Conservation (phyloP, 768 basidiomycete genomes). For the Rhizopogon rudus region DNA sequence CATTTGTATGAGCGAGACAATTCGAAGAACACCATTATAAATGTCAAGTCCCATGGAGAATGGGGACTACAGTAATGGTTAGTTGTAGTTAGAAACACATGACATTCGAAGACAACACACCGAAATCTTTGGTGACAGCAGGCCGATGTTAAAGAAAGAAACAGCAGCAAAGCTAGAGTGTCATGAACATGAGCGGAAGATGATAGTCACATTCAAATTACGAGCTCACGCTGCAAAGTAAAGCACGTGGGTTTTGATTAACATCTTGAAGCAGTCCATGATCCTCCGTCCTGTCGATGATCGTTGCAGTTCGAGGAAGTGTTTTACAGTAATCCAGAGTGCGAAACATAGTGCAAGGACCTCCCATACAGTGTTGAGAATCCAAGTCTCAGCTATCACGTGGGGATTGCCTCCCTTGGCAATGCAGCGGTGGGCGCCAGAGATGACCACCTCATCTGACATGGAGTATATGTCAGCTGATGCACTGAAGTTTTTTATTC, state of each 20-base stretch:
- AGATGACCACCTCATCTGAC: too few relatives aligned
- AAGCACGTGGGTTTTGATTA: neutral
- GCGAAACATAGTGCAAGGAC: neutral
- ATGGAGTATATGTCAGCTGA: too few relatives aligned
- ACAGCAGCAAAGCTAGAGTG: neutral
- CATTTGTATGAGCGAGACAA: too few relatives aligned
- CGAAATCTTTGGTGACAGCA: neutral
- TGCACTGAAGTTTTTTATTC: too few relatives aligned
- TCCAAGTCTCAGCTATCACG: neutral
- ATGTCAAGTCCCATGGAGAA: too few relatives aligned
- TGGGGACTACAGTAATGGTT: too few relatives aligned
- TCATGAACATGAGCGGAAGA: neutral
- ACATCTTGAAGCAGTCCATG: neutral
- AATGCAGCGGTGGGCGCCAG: too few relatives aligned
- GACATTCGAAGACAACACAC: neutral
- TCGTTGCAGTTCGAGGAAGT: neutral
- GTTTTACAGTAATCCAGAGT: neutral
- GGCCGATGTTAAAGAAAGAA: neutral
- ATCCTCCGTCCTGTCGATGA: neutral
- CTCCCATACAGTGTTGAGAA: neutral
- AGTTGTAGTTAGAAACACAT: too few relatives aligned
- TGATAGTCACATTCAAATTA: neutral
- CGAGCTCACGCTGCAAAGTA: neutral
- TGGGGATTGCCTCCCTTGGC: too few relatives aligned
- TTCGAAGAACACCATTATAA: too few relatives aligned